Conservation (phyloP, 2,329 filamentous ascomycete genomes). For the Elsinoe arachidis region DNA sequence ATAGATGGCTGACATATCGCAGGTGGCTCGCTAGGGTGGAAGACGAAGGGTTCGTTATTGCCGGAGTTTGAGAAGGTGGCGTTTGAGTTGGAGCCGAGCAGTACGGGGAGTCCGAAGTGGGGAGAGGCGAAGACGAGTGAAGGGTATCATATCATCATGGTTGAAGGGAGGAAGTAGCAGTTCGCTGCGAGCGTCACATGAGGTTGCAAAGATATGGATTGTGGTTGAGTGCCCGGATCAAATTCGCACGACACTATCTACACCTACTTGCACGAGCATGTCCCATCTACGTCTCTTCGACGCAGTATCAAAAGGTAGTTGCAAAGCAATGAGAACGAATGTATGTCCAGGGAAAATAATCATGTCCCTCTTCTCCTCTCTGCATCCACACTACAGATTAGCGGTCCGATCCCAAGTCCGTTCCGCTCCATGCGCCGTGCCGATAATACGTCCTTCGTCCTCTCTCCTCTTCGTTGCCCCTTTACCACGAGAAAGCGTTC, state of each 20-base stretch:
- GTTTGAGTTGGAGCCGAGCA: conserved; percentile 59
- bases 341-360: conserved; percentile 4
- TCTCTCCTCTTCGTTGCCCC: not conserved
- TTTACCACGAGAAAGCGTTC: conserved; percentile 62
- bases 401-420: not conserved
- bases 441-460: not conserved
- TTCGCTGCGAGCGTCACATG: not conserved
- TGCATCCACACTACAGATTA: not conserved
- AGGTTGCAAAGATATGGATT: not conserved
- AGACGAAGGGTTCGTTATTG: conserved; percentile 58
- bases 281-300: conserved; percentile 2
- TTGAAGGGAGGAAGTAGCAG: conserved; percentile 52
- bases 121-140: conserved; percentile 65
- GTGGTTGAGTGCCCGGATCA: not conserved
- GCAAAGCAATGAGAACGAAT: not conserved
- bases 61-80: conserved; percentile 64
- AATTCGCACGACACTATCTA: not conserved
- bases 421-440: conserved; percentile 1
- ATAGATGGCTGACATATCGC: conserved; percentile 8
- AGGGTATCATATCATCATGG: conserved; percentile 76
- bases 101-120: conserved; percentile 54
- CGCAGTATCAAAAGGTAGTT: not conserved
- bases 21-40: conserved; percentile 68
- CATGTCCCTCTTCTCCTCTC: not conserved
- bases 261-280: conserved; percentile 7